These are phyloP conservation scores for Hypoxylon fuscum DNA, from an alignment of 495 filamentous ascomycete species.

Conservation along the genomic window DNA sequence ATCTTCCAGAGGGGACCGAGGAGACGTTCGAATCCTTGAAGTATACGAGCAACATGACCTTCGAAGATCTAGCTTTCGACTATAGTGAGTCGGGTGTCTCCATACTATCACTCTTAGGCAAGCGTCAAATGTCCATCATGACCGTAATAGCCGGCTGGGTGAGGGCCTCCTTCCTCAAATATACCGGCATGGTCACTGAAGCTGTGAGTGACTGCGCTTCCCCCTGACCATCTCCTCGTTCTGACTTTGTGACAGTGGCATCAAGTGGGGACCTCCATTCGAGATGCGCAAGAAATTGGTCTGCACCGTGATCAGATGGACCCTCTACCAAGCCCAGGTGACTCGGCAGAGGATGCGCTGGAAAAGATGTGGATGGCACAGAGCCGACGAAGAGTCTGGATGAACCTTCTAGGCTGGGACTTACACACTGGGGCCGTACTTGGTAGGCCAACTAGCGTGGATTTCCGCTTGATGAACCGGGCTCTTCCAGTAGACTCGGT, in stretches of 20 bases:
- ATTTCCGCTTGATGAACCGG: constrained; percentile 53
- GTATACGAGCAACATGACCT: constrained; percentile 66
- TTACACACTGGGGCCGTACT: constrained; percentile 67
- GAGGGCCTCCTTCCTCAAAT: constrained; percentile 58
- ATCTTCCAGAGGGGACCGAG: constrained; percentile 57
- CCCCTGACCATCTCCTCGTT: background rate
- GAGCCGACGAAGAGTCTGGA: constrained; percentile 63
- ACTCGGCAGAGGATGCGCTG: constrained; percentile 53
- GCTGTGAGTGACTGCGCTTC: constrained; percentile 43
- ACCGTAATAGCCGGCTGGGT: constrained; percentile 66
- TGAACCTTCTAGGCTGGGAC: constrained; percentile 66
- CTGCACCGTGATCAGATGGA: constrained; percentile 61
- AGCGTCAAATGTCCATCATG: constrained; percentile 62
- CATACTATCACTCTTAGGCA: constrained; percentile 63
- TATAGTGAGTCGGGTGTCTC: constrained; percentile 66
- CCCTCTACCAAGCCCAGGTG: constrained; percentile 48
- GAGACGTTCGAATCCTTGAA: constrained; percentile 61
- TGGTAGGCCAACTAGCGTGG: constrained; percentile 65
- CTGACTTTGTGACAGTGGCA: constrained; percentile 61
- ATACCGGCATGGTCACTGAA: constrained; percentile 60
- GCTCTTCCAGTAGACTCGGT: constrained; percentile 52
- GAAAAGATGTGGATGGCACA: constrained; percentile 64
- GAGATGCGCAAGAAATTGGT: constrained; percentile 71
- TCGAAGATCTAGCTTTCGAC: constrained; percentile 65
- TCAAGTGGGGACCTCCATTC: constrained; percentile 63